These are phyloP conservation scores for Eragrostis tef DNA, from an alignment of 202 grass and related monocot species.

Conservation along the genomic window DNA sequence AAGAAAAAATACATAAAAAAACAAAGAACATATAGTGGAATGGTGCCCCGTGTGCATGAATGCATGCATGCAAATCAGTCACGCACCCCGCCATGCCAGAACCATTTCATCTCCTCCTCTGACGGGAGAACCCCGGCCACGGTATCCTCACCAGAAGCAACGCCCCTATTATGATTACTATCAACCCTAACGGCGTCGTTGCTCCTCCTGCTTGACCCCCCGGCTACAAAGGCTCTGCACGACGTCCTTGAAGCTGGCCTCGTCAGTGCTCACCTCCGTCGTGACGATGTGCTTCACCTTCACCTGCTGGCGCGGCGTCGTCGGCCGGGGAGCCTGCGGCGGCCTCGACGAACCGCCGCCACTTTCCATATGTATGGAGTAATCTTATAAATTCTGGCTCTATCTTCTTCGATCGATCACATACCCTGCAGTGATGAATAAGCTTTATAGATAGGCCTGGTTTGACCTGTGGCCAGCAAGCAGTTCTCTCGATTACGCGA, in stretches of 20 bases:
- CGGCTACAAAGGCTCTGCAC: constrained; percentile 54
- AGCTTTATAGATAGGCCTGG: not conserved
- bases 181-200: not conserved
- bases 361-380: not conserved
- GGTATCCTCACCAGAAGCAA: not conserved
- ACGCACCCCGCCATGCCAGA: constrained; percentile 16
- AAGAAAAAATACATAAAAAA: not conserved
- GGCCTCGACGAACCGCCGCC: not conserved
- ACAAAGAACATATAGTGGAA: not conserved
- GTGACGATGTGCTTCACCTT: constrained; percentile 58
- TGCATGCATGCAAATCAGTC: not conserved
- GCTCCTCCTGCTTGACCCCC: not conserved
- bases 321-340: not conserved
- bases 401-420: not conserved
- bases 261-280: constrained; percentile 46
- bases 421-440: not conserved
- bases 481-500: not conserved
- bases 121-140: not conserved
- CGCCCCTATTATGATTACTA: too few relatives aligned
- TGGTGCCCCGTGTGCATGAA: too few relatives aligned
- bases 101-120: not conserved
- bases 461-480: not conserved
- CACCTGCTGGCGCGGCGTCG: constrained; percentile 15
- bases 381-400: too few relatives aligned
- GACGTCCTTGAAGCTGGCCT: constrained; percentile 54